These are phyloP conservation scores for Ceratocystis huliohia DNA, from an alignment of 2,329 filamentous ascomycete genomes.

Conservation along the genomic window DNA sequence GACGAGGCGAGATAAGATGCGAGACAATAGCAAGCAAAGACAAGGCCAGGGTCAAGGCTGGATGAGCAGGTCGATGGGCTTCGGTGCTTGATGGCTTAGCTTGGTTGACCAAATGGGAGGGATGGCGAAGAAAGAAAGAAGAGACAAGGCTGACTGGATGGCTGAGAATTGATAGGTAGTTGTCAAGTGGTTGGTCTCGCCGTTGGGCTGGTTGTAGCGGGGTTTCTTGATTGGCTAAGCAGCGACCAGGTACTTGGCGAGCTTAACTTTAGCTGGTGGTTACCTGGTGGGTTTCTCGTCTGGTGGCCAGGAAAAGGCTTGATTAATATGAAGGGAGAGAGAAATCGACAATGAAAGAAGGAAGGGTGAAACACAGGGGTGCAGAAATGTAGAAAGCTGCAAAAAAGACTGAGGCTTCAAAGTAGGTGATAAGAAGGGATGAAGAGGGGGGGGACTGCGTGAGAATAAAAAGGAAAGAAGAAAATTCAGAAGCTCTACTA, in stretches of 20 bases:
- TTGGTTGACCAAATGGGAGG: neutral
- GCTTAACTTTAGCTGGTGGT: neutral
- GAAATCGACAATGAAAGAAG: neutral
- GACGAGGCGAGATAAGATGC: neutral
- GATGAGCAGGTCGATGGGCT: neutral
- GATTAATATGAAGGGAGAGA: too few species aligned
- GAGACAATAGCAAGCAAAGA: too few species aligned
- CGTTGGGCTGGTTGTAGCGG: neutral
- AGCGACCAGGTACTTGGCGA: neutral
- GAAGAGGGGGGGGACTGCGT: neutral
- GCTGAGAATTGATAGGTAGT: neutral
- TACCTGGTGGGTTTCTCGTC: neutral
- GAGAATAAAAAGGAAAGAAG: neutral
- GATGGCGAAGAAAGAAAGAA: neutral
- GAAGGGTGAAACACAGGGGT: neutral
- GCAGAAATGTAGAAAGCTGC: neutral
- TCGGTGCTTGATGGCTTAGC: neutral
- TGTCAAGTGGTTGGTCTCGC: neutral
- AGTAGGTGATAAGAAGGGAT: neutral
- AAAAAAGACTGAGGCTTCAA: neutral
- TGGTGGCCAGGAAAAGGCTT: neutral
- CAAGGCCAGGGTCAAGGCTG: neutral
- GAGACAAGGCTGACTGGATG: neutral
- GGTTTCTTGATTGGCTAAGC: neutral
- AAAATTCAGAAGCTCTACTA: neutral